Conservation (phyloP, 257 asterid species). For the Dorcoceras hygrometricum region DNA sequence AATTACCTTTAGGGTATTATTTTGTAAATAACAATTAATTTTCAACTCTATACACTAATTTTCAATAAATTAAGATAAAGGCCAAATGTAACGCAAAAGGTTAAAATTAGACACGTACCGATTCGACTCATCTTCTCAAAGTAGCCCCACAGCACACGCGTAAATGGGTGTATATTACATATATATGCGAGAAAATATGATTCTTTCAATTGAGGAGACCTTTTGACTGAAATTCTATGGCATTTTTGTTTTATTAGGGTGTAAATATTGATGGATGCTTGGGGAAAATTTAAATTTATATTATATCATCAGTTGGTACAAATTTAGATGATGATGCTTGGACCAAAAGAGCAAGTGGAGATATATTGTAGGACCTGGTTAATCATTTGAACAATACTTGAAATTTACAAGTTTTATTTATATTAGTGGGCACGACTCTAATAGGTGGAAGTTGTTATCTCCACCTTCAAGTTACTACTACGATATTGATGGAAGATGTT, state of each 20-base stretch:
- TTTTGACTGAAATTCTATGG: neutral
- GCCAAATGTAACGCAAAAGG: no score
- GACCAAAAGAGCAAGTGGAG: neutral
- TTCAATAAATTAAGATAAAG: no score
- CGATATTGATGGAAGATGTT: no score
- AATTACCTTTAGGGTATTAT: no score
- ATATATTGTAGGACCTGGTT: slow-evolving; percentile 2
- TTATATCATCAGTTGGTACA: neutral
- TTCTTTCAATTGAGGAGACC: neutral
- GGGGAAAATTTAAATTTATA: neutral
- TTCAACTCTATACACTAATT: no score
- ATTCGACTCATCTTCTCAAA: no score
- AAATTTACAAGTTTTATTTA: no score
- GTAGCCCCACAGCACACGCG: no score
- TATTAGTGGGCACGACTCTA: no score
- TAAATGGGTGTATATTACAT: no score
- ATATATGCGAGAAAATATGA: neutral
- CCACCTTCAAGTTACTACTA: neutral
- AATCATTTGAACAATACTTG: neutral
- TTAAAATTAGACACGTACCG: no score
- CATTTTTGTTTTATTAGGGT: neutral
- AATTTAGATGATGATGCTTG: neutral
- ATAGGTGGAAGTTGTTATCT: neutral
- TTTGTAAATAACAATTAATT: no score
- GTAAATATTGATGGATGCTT: neutral